Percentiles rank a stretch among this genome's conserved stretches.
Evolutionary conservation across 495 filamentous ascomycete species (phyloP).

Genomic region (Tuber indicum): DNA sequence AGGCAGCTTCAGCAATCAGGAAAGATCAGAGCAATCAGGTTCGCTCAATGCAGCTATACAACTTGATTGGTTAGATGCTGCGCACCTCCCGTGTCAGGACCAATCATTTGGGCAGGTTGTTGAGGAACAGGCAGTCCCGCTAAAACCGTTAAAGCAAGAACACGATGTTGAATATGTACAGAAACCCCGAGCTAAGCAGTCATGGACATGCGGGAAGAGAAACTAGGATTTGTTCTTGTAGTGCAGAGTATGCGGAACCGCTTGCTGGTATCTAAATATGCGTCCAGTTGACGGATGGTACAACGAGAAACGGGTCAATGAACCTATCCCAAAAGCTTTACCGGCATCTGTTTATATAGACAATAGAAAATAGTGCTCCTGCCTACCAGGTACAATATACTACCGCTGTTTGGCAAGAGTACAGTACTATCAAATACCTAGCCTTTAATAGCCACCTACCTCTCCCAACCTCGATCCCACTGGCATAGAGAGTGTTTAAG

Average conservation of each 20-base stretch:
- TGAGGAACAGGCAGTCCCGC: slow-evolving; percentile 21
- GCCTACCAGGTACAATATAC: no score
- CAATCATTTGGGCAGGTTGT: slow-evolving; percentile 42
- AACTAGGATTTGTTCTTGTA: slow-evolving; percentile 7
- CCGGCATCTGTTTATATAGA: slow-evolving; percentile 11
- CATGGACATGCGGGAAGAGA: neutral
- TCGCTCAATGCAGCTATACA: slow-evolving; percentile 42
- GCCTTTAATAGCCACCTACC: no score
- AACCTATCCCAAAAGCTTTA: slow-evolving; percentile 37
- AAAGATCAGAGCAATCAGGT: slow-evolving; percentile 43
- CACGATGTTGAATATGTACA: slow-evolving; percentile 26
- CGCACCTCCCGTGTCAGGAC: slow-evolving; percentile 39
- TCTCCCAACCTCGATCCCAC: no score
- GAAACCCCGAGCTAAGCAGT: slow-evolving; percentile 38
- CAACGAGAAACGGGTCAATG: slow-evolving; percentile 28
- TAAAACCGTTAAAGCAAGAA: slow-evolving; percentile 41
- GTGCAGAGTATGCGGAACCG: slow-evolving; percentile 15
- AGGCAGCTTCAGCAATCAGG: slow-evolving; percentile 37
- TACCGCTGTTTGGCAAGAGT: no score
- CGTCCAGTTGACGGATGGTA: slow-evolving; percentile 31
- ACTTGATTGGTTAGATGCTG: slow-evolving; percentile 39
- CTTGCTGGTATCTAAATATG: slow-evolving; percentile 34
- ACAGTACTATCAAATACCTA: no score
- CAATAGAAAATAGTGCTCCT: no score
- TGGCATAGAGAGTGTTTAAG: no score